phyloP scores from a whole-genome alignment of 306 rosid species.

The Vigna mungo region DNA sequence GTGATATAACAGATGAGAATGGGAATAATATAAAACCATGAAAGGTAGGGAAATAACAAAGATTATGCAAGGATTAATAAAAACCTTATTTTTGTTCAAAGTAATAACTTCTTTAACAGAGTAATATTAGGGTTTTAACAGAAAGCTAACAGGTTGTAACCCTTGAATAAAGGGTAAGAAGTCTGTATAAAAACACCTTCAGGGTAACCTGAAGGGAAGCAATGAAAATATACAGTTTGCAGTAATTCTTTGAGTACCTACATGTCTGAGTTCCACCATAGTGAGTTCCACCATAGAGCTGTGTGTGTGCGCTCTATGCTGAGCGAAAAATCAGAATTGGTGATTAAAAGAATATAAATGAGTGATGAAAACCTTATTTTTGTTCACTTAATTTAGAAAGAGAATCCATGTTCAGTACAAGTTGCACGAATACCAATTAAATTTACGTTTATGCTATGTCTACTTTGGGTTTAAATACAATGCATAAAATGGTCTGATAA shows the following conservation, averaged over 20 bases:
- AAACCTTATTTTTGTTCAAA: background rate
- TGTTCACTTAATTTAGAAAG: background rate
- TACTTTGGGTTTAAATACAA: background rate
- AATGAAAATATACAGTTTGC: too few relatives aligned
- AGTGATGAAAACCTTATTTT: background rate
- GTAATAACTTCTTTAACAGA: too few relatives aligned
- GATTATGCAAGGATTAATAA: background rate
- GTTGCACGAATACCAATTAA: background rate
- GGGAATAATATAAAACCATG: background rate
- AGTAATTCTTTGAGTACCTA: too few relatives aligned
- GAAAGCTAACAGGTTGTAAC: too few relatives aligned
- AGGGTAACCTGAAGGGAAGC: too few relatives aligned
- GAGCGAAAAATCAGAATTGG: too few relatives aligned
- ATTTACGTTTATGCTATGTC: background rate
- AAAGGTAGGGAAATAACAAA: slow-evolving; percentile 11
- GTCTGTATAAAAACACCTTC: too few relatives aligned
- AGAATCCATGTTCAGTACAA: background rate
- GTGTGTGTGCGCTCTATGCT: too few relatives aligned
- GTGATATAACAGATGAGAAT: slow-evolving; percentile 2
- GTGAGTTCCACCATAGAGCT: too few relatives aligned
- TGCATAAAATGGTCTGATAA: background rate
- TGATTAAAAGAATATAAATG: background rate
- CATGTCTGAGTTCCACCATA: too few relatives aligned
- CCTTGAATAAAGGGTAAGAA: too few relatives aligned
- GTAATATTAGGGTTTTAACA: too few relatives aligned